Percentiles rank a stretch among this genome's conserved stretches.
These are phyloP conservation scores for Spencermartinsiella ligniputridi DNA, from an alignment of 1,139 yeast species.

Conservation along the genomic window DNA sequence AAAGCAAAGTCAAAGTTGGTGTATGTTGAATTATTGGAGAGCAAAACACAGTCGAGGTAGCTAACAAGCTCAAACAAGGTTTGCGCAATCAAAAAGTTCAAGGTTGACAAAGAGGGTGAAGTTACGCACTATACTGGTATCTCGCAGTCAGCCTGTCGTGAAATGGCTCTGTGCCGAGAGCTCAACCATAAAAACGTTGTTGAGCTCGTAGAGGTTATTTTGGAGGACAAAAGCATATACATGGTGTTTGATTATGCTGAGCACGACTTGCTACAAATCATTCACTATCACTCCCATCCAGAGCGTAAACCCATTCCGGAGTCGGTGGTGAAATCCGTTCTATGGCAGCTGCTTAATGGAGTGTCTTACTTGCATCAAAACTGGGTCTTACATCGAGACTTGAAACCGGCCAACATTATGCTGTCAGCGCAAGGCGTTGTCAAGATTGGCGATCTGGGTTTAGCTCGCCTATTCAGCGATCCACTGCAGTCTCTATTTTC, in stretches of 20 bases:
- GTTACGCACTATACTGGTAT: constrained; percentile 88
- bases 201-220: constrained; percentile 72
- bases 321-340: constrained; percentile 69
- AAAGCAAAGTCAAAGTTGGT: constrained; percentile 57
- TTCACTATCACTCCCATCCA: constrained; percentile 91
- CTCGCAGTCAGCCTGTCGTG: constrained; percentile 93
- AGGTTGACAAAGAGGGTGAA: constrained; percentile 91
- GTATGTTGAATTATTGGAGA: constrained; percentile 2
- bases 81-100: constrained; percentile 90
- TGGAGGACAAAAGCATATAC: constrained; percentile 86
- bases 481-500: constrained; percentile 85
- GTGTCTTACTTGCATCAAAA: constrained; percentile 88
- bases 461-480: constrained; percentile 85
- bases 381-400: constrained; percentile 93
- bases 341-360: constrained; percentile 91
- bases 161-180: constrained; percentile 93
- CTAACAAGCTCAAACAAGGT: constrained; percentile 15
- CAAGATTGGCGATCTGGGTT: constrained; percentile 92
- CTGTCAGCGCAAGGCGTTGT: constrained; percentile 84
- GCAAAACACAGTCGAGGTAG: neutral
- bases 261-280: constrained; percentile 87
- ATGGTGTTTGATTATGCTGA: constrained; percentile 96
- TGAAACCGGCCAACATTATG: constrained; percentile 98
- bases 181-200: constrained; percentile 75
- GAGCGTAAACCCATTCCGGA: constrained; percentile 76